Percentiles rank a stretch among this genome's conserved stretches.
Evolutionary conservation across 805 yeast genomes (phyloP).

Genomic region (Starmerella stigmatis): DNA sequence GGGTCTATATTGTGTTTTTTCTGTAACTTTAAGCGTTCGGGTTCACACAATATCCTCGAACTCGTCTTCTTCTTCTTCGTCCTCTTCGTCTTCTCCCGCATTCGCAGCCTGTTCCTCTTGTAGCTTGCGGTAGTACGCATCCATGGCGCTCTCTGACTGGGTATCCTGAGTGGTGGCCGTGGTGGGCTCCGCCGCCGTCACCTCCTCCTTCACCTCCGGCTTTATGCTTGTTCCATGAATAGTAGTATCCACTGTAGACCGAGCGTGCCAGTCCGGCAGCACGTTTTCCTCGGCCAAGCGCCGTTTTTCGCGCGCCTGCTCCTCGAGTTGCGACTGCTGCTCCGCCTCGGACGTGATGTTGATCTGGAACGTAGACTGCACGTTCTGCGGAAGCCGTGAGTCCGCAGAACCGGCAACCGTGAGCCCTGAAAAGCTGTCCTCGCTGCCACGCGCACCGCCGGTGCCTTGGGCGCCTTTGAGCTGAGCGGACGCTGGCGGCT

Average conservation of each 20-base stretch:
- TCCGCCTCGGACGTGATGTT: slow-evolving; percentile 79
- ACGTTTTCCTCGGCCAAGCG: slow-evolving; percentile 80
- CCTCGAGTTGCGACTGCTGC: slow-evolving; percentile 59
- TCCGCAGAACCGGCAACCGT: slow-evolving; percentile 24
- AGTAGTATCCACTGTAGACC: slow-evolving; percentile 65
- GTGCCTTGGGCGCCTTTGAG: slow-evolving; percentile 16
- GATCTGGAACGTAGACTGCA: slow-evolving; percentile 78
- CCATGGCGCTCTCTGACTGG: slow-evolving; percentile 22
- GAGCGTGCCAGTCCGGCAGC: slow-evolving; percentile 91
- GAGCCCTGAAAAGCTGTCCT: slow-evolving; percentile 14
- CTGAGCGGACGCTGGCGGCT: slow-evolving; percentile 17
- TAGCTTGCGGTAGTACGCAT: slow-evolving; percentile 25
- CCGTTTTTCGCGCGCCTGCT: slow-evolving; percentile 56
- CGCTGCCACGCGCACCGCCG: slow-evolving; percentile 4
- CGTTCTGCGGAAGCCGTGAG: slow-evolving; percentile 28
- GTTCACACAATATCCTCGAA: slow-evolving; percentile 23
- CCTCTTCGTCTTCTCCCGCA: slow-evolving; percentile 21
- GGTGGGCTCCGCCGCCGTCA: background rate
- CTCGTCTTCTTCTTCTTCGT: slow-evolving; percentile 26
- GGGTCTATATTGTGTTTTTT: no score
- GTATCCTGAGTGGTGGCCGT: background rate
- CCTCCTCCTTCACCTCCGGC: background rate
- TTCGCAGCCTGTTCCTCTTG: slow-evolving; percentile 20
- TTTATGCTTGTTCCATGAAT: slow-evolving; percentile 1
- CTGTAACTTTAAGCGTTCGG: background rate